phyloP scores from a whole-genome alignment of 2,329 filamentous ascomycete genomes.

The Colletotrichum truncatum region DNA sequence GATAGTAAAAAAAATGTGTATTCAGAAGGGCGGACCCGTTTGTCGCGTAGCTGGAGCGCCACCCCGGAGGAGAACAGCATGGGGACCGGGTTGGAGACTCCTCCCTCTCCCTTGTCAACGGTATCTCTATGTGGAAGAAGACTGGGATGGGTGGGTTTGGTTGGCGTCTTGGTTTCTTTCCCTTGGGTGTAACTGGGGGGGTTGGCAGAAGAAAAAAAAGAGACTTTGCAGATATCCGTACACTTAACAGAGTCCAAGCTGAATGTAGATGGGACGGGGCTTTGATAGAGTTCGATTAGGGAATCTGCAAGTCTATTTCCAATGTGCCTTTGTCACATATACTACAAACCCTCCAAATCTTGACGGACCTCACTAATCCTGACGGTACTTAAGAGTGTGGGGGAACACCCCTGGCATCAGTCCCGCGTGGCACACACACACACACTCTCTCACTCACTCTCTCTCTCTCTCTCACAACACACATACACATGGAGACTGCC shows the following conservation, averaged over 20 bases:
- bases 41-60: background rate
- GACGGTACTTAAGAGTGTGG: slow-evolving; percentile 4
- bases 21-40: slow-evolving; percentile 2
- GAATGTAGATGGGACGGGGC: background rate
- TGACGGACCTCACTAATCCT: background rate
- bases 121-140: background rate
- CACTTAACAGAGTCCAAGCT: background rate
- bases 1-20: slow-evolving; percentile 19
- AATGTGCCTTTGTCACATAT: too few relatives aligned
- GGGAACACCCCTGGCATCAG: slow-evolving; percentile 25
- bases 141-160: background rate
- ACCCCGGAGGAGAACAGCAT: background rate
- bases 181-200: background rate
- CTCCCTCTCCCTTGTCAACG: background rate
- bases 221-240: background rate
- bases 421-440: slow-evolving; percentile 23
- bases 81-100: background rate
- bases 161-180: background rate
- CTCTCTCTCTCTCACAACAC: too few relatives aligned
- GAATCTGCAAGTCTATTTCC: too few relatives aligned
- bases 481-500: slow-evolving; percentile 22
- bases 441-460: too few relatives aligned
- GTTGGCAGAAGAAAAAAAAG: background rate
- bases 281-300: too few relatives aligned
- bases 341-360: background rate